Evolutionary conservation across 352 stramenopile species (phyloP).

Genomic region (Globisporangium rhizosaccharum): DNA sequence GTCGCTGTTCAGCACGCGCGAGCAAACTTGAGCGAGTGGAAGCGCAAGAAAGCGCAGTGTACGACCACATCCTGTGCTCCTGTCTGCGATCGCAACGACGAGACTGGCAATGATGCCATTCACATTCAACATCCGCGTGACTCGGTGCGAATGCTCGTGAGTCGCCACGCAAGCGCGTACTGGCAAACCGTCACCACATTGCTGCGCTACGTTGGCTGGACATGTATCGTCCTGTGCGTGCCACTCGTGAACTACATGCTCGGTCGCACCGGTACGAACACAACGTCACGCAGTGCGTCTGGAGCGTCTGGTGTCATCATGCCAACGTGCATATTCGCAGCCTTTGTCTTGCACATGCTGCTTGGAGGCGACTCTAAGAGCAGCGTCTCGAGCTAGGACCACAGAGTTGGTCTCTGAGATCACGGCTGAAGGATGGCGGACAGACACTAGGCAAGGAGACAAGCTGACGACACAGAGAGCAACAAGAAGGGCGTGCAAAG

Average conservation of each 20-base stretch:
- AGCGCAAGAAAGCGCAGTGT: slow-evolving; percentile 3
- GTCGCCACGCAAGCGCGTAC: neutral
- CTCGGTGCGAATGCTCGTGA: neutral
- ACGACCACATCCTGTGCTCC: neutral
- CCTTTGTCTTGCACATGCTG: neutral
- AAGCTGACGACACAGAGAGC: no score
- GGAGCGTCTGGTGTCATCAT: neutral
- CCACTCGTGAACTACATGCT: neutral
- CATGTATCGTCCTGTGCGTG: neutral
- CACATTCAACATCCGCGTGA: neutral
- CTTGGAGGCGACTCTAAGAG: neutral
- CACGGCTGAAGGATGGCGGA: no score
- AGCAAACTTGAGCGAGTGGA: slow-evolving; percentile 15
- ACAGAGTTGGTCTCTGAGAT: no score
- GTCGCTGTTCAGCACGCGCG: slow-evolving; percentile 8
- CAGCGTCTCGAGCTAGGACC: neutral
- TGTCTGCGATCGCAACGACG: no score
- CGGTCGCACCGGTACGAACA: neutral
- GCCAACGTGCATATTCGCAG: neutral
- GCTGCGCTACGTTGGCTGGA: neutral
- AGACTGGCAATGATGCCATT: no score
- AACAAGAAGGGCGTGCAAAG: neutral
- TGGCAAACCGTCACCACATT: neutral
- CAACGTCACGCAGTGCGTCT: neutral
- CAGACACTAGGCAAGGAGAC: no score